Evolutionary conservation across 1,284 basidiomycete species (phyloP), one percentile per base, ranked within the genome.

Genomic region (Ganoderma meredithae): DNA sequence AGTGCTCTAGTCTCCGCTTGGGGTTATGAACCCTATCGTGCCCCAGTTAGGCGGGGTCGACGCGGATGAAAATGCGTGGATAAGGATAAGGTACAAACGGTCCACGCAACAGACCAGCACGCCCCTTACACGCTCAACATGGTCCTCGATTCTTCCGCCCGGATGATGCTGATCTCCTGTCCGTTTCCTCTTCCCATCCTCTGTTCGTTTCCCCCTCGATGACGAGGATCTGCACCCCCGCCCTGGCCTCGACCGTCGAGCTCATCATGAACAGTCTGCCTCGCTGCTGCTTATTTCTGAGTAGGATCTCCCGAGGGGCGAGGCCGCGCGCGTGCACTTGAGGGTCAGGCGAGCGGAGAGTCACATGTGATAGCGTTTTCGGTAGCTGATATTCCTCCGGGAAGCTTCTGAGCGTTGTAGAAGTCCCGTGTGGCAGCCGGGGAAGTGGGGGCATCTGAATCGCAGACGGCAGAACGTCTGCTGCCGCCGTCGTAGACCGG

Each of bases 221-320:
- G 66, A 67, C 62, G 69, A 68, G 60, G 70, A 71, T 71, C 70
- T 67, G 67, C 70, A 64, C n/a, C 59, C 49, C 69, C 69, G 59
- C 60, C 64, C 63, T 58, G 33, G 55, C n/a, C 39, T 39, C 31
- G 31, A 31, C 65, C 33, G 22, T 52, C 47, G 47, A 52, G 47
- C 56, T 44, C 56, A 33, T 62, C 63, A 61, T 60, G 59, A 65
- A 33, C 19, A 10, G 33, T 0, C 7, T 19, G 6, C n/a, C 33
- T n/a, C 33, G 33, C 44, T 47, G 17, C 31, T 58, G 33, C 55
- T 36, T 36, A 58, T 58, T 39, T 33, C 10, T 19, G 33, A 22
- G 10, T 19, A 58, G 36, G 55, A 39, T 58, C 47, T 47, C 31
- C 52, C 52, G 41, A 33, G 65, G 47, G 65, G 65, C 65, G 65